Conservation (phyloP, 352 stramenopile genomes). For the Phytophthora brassicae region DNA sequence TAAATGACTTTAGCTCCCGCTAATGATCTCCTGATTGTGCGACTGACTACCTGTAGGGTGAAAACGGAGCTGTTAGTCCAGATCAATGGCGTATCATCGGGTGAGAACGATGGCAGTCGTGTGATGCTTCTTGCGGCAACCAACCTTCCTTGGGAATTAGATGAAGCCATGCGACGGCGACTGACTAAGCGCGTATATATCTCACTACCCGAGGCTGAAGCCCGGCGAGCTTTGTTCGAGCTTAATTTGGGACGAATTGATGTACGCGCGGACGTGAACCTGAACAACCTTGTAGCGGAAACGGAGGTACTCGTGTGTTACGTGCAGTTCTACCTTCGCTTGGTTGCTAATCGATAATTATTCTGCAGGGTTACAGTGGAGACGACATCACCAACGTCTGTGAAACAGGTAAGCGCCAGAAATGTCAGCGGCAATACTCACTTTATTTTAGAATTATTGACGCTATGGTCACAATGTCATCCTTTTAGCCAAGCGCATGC, state of each 20-base stretch:
- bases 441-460: background rate
- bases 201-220: conserved; percentile 52
- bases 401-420: conserved; percentile 35
- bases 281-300: conserved; percentile 63
- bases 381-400: conserved; percentile 65
- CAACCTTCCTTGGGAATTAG: conserved; percentile 97
- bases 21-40: conserved; percentile 4
- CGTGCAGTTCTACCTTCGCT: background rate
- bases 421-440: background rate
- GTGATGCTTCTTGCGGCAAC: conserved; percentile 95
- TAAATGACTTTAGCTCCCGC: background rate
- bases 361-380: conserved; percentile 49
- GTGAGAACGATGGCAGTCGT: conserved; percentile 45
- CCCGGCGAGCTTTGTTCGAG: conserved; percentile 70
- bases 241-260: conserved; percentile 81
- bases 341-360: background rate
- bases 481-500: conserved; percentile 72
- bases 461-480: conserved; percentile 1
- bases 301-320: conserved; percentile 48
- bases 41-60: conserved; percentile 82
- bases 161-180: conserved; percentile 93
- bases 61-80: conserved; percentile 98
- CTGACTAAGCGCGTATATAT: conserved; percentile 96
- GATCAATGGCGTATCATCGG: conserved; percentile 93
- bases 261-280: conserved; percentile 73